Percentiles rank a stretch among this genome's conserved stretches.
Conservation (phyloP, 345 rosid species). For the Sapria himalayana region DNA sequence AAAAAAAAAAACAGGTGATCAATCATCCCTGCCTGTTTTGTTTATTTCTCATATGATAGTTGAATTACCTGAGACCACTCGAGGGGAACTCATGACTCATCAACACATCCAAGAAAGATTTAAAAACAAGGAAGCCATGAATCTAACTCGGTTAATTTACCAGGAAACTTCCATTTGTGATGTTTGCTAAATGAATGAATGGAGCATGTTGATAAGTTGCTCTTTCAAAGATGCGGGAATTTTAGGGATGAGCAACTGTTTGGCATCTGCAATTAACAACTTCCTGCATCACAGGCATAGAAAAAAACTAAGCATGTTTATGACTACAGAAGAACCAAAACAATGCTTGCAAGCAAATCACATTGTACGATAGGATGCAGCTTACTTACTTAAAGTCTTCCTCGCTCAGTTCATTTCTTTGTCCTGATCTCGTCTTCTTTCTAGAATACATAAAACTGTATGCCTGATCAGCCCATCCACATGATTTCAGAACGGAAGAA, state of each 20-base stretch:
- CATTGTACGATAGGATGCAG: background rate
- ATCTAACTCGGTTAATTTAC: too few relatives aligned
- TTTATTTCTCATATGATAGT: too few relatives aligned
- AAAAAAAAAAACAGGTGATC: too few relatives aligned
- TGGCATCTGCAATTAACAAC: constrained; percentile 47
- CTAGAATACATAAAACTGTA: constrained; percentile 32
- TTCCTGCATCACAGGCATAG: constrained; percentile 26
- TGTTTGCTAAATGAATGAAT: constrained; percentile 26
- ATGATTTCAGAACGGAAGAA: constrained; percentile 30
- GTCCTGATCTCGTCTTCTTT: constrained; percentile 27
- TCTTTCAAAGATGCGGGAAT: constrained; percentile 62
- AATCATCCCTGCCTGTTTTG: too few relatives aligned
- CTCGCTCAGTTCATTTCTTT: constrained; percentile 13
- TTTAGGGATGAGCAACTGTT: constrained; percentile 24
- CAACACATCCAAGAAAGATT: too few relatives aligned
- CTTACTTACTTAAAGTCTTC: constrained; percentile 52
- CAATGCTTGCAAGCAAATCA: background rate
- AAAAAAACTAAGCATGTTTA: background rate
- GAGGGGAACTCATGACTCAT: too few relatives aligned
- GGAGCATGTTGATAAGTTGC: constrained; percentile 32
- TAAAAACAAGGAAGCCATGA: too few relatives aligned
- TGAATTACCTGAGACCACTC: too few relatives aligned
- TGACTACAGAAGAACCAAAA: background rate
- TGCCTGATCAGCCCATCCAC: constrained; percentile 55
- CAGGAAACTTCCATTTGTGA: constrained; percentile 10